phyloP scores from a whole-genome alignment of 768 basidiomycete species.

The Tricholoma saponaceum region DNA sequence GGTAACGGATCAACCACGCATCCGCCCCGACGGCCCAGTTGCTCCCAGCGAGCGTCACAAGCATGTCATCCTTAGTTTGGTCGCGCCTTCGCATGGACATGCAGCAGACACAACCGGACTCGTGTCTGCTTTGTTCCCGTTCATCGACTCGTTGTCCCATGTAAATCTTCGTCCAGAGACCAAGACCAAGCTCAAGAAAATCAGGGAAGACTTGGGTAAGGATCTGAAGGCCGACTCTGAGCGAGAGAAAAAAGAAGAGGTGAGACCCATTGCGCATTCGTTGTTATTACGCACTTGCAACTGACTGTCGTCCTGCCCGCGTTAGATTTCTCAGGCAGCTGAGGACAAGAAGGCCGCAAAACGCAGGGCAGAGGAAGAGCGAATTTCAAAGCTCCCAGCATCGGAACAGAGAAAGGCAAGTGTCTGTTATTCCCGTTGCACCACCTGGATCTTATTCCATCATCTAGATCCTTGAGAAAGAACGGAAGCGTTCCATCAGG shows the following conservation, averaged over 20 bases:
- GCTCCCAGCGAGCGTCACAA: constrained; percentile 54
- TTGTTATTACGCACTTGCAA: background rate
- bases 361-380: constrained; percentile 69
- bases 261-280: constrained; percentile 17
- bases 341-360: constrained; percentile 73
- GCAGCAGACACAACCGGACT: constrained; percentile 52
- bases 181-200: constrained; percentile 67
- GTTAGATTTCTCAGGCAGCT: constrained; percentile 38
- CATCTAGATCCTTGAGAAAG: constrained; percentile 62
- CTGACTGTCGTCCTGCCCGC: background rate
- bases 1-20: constrained; percentile 84
- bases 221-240: constrained; percentile 62
- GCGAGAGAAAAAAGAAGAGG: constrained; percentile 71
- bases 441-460: background rate
- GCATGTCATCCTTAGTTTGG: constrained; percentile 69
- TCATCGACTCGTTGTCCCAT: constrained; percentile 66
- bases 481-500: constrained; percentile 66
- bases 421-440: background rate
- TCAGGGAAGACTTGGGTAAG: constrained; percentile 67
- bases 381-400: constrained; percentile 66
- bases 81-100: constrained; percentile 45
- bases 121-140: constrained; percentile 64
- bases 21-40: constrained; percentile 54
- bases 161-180: constrained; percentile 77
- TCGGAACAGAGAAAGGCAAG: constrained; percentile 80